These are phyloP conservation scores for Linum usitatissimum DNA, from an alignment of 345 rosid species.

Conservation along the genomic window DNA sequence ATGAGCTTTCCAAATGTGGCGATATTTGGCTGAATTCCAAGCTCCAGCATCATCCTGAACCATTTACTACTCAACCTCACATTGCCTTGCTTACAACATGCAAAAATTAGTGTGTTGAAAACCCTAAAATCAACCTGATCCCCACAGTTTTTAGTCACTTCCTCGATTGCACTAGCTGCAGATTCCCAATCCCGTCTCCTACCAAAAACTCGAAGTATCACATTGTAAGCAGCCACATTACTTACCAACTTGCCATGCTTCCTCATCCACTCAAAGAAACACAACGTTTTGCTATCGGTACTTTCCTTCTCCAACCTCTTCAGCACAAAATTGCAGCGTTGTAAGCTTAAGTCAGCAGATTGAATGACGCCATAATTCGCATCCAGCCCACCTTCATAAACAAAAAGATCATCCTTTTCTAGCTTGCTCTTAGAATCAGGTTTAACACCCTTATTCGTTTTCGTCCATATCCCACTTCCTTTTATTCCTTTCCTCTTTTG, in stretches of 20 bases:
- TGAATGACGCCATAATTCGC: slow-evolving; percentile 37
- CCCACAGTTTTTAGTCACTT: slow-evolving; percentile 23
- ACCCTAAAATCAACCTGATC: slow-evolving; percentile 40
- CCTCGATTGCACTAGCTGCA: slow-evolving; percentile 45
- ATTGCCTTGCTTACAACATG: slow-evolving; percentile 45
- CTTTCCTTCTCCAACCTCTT: slow-evolving; percentile 52
- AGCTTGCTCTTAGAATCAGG: slow-evolving; percentile 22
- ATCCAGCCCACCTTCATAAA: slow-evolving; percentile 36
- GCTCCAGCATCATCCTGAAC: slow-evolving; percentile 72
- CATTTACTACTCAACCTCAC: slow-evolving; percentile 49
- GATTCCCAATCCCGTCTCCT: slow-evolving; percentile 67
- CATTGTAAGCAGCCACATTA: slow-evolving; percentile 52
- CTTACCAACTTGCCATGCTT: slow-evolving; percentile 45
- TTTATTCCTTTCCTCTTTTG: slow-evolving; percentile 19
- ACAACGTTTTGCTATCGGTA: slow-evolving; percentile 38
- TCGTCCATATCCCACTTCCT: slow-evolving; percentile 16
- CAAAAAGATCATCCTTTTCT: slow-evolving; percentile 28
- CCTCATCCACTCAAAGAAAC: slow-evolving; percentile 80
- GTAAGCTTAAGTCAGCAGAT: slow-evolving; percentile 38
- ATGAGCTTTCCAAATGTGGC: slow-evolving; percentile 86
- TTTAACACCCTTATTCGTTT: slow-evolving; percentile 25
- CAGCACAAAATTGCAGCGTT: slow-evolving; percentile 47
- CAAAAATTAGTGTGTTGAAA: slow-evolving; percentile 62
- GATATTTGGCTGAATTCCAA: slow-evolving; percentile 53
- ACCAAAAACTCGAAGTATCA: slow-evolving; percentile 61